Evolutionary conservation across 2,329 filamentous ascomycete species (phyloP).

Genomic region (Myrmaecium sp.): DNA sequence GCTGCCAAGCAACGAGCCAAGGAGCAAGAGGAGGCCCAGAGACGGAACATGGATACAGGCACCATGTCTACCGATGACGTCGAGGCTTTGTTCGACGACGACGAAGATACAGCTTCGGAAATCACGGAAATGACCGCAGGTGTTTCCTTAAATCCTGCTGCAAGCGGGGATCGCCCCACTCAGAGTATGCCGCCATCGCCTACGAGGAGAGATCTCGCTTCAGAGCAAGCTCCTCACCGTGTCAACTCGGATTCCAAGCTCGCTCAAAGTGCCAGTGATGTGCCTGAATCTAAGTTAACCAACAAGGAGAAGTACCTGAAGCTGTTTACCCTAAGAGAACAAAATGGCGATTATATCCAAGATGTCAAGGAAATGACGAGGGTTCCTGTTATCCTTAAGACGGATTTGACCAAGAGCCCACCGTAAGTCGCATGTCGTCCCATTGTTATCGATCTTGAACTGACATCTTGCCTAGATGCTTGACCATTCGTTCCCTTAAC

Average conservation of each 20-base stretch:
- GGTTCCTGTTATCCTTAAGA: constrained; percentile 96
- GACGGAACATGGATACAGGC: constrained; percentile 86
- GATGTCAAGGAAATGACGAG: constrained; percentile 96
- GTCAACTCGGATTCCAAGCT: constrained; percentile 92
- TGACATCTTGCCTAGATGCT: constrained; percentile 41
- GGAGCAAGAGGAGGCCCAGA: constrained; percentile 78
- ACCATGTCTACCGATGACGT: constrained; percentile 87
- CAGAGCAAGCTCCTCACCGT: constrained; percentile 57
- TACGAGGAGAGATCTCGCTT: constrained; percentile 51
- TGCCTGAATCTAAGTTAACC: constrained; percentile 60
- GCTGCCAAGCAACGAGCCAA: constrained; percentile 65
- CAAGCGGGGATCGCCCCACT: constrained; percentile 57
- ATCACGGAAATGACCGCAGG: constrained; percentile 82
- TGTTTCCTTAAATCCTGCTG: constrained; percentile 60
- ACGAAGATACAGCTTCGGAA: constrained; percentile 67
- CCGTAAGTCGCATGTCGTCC: constrained; percentile 53
- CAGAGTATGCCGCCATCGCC: constrained; percentile 93
- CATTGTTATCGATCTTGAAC: constrained; percentile 1
- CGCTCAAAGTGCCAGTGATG: constrained; percentile 46
- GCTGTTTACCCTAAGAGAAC: constrained; percentile 76
- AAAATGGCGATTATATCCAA: constrained; percentile 91
- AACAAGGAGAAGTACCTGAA: constrained; percentile 96
- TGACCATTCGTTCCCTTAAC: constrained; percentile 72
- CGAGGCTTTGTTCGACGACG: constrained; percentile 89
- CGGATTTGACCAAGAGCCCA: constrained; percentile 94